phyloP scores from a whole-genome alignment of 2,329 filamentous ascomycete genomes.

The Aspergillus uvarum region DNA sequence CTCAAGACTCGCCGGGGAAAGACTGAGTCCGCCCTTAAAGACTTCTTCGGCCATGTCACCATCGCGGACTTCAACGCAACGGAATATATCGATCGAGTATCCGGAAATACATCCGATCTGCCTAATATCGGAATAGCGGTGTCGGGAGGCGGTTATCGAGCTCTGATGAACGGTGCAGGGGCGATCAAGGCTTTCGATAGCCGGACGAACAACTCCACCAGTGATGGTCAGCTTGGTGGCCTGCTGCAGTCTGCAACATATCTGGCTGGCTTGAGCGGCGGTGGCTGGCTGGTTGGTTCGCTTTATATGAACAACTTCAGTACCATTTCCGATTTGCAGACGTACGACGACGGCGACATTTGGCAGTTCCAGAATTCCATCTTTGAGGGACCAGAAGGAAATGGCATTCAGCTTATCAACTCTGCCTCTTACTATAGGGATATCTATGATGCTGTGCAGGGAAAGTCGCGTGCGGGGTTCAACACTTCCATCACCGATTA shows the following conservation, averaged over 20 bases:
- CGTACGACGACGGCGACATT: conserved; percentile 18
- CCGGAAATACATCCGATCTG: conserved; percentile 56
- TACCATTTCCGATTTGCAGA: conserved; percentile 48
- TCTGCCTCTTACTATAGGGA: conserved; percentile 63
- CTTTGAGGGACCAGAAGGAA: conserved; percentile 41
- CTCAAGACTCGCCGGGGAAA: conserved; percentile 68
- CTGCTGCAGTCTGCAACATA: conserved; percentile 80
- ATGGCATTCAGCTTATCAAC: conserved; percentile 43
- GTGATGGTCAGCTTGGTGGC: conserved; percentile 70
- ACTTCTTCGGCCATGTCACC: conserved; percentile 68
- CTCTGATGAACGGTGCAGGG: conserved; percentile 79
- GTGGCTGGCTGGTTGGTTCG: conserved; percentile 81
- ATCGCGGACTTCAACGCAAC: conserved; percentile 78
- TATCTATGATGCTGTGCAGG: conserved; percentile 57
- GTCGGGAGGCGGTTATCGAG: conserved; percentile 82
- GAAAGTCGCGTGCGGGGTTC: conserved; percentile 65
- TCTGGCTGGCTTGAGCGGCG: conserved; percentile 75
- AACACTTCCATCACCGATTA: conserved; percentile 79
- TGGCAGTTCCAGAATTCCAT: conserved; percentile 47
- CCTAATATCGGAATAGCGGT: conserved; percentile 74
- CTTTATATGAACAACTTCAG: conserved; percentile 77
- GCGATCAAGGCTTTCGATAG: conserved; percentile 76
- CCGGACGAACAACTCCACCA: conserved; percentile 63
- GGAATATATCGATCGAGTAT: conserved; percentile 64
- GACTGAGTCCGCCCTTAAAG: conserved; percentile 70